Percentiles rank a stretch among this genome's conserved stretches.
phyloP scores from a whole-genome alignment of 805 yeast species.

The Wickerhamiella lipophila region DNA sequence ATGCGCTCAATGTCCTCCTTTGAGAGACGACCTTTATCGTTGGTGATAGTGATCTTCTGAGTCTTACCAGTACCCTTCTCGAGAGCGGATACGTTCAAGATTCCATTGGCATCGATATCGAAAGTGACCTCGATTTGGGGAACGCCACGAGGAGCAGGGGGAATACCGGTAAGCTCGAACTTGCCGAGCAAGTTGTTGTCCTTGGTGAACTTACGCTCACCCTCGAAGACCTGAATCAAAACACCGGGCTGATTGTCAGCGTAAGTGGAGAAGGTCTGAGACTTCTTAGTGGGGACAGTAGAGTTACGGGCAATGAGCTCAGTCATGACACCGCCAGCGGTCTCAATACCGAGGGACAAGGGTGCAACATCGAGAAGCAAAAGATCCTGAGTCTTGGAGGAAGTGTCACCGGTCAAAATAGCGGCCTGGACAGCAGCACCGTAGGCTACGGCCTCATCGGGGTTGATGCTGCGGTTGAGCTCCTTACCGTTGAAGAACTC shows the following conservation, averaged over 20 bases:
- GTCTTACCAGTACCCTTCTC: slow-evolving; percentile 98
- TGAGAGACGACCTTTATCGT: slow-evolving; percentile 97
- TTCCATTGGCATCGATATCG: slow-evolving; percentile 99
- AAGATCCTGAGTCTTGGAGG: slow-evolving; percentile 87
- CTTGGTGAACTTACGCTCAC: slow-evolving; percentile 84
- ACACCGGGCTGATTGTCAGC: slow-evolving; percentile 98
- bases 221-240: slow-evolving; percentile 98
- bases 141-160: slow-evolving; percentile 98
- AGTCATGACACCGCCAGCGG: slow-evolving; percentile 98
- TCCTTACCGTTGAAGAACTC: slow-evolving; percentile 96
- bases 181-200: slow-evolving; percentile 97
- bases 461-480: slow-evolving; percentile 93
- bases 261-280: slow-evolving; percentile 97
- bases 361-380: slow-evolving; percentile 95
- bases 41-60: slow-evolving; percentile 96
- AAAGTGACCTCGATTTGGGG: slow-evolving; percentile 98
- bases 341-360: slow-evolving; percentile 97
- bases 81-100: slow-evolving; percentile 95
- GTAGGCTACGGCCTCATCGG: slow-evolving; percentile 98
- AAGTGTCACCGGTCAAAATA: slow-evolving; percentile 84
- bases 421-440: slow-evolving; percentile 99
- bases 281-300: slow-evolving; percentile 97
- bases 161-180: slow-evolving; percentile 95
- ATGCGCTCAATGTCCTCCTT: slow-evolving; percentile 95
- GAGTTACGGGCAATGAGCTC: slow-evolving; percentile 99